Base-by-base conservation (phyloP, 768 basidiomycete species). In the Austroboletus eburneus region DNA sequence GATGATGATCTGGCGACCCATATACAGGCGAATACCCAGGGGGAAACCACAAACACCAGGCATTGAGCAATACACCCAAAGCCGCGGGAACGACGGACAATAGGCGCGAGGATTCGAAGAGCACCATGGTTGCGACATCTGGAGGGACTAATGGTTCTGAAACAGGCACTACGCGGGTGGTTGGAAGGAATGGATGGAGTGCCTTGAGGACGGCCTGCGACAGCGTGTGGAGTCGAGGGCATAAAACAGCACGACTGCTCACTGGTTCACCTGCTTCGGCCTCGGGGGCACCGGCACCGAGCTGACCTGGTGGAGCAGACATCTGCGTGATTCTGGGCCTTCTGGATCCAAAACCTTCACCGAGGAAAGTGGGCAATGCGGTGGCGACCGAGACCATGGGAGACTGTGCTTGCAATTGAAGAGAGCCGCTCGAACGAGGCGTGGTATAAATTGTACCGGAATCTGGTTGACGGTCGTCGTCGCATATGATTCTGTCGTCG, bases 191-290 rank as follows among this genome's bases (percentile, higher is more conserved):
- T 25, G 29, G 39, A 39, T 34, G 40, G 17, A 52, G 27, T 17
- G 34, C 37, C 14, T 23, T 59, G 40, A 46, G 51, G 46, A 55
- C 25, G 5, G 42, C 8, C 29, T 37, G 37, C 3, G 37, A 50
- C 27, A 34, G 39, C 9, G 35, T 5, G 36, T 30, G 33, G 46
- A 25, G 24, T 21, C 10, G 9, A 41, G 44, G 29, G 38, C 30
- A 48, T 9, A 51, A 32, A 43, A 39, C 23, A 32, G 18, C 25
- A 37, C 23, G 49, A 24, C 13, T 50, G 41, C 85, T 69, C 59
- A 87, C 86, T 29, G 81, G 81, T 57, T 88, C 86, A 55, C 88
- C 86, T 12, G 78, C 72, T 59, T 89, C 87, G 0, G 87, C 87
- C 59, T 89, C 86, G 0, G 87, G 87, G 66, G 88, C 86, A 7